Base-by-base conservation (phyloP, 202 grass and related monocot genomes). In the Tripidium arundinaceum region DNA sequence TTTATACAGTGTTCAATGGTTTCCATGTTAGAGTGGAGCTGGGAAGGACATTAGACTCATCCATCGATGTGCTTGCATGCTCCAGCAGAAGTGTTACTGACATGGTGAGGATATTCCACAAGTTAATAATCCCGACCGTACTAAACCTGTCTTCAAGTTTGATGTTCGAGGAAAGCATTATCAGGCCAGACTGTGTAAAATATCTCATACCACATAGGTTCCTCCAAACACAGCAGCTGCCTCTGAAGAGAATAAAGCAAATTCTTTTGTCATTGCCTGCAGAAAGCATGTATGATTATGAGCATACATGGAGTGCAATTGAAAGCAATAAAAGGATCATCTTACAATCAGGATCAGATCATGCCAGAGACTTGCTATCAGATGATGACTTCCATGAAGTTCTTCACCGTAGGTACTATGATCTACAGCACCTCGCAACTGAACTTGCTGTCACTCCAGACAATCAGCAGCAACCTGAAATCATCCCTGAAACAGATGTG, bases 381-480 rank as follows among this genome's bases (percentile, higher is more conserved):
- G 92, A 95, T 77, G 88, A 93, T 57, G 90, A 98, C 25, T 95
- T 98, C 72, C 88, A 81, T 59, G 90, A 98, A 79, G 90, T 98
- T 61, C 62, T 98, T 47, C 92, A 95, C 64, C 86, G 84, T 0
- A 79, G 95, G 72, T 98, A 93, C 70, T 84, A 98, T 71, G 95
- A 98, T 89, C 80, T 98, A 79, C 92, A 98, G 42, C 90, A 93
- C 76, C 88, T 98, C 1, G 92, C 96, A 62, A 66, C 65, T 60
- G 96, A 98, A 87, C 86, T 98, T 42, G 82, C 86, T 2, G 42
- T 87, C 12, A 52, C 80, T 52, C 54, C 69, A 6, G 78, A 84
- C 62, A 82, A 69, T 86, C 79, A 79, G 79, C 87, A 86, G 74
- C 67, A 82, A 60, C 57, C 66, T 38, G 87, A 82, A 82, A 89